phyloP scores from a whole-genome alignment of 2,329 filamentous ascomycete species.

The Cercospora janseana region DNA sequence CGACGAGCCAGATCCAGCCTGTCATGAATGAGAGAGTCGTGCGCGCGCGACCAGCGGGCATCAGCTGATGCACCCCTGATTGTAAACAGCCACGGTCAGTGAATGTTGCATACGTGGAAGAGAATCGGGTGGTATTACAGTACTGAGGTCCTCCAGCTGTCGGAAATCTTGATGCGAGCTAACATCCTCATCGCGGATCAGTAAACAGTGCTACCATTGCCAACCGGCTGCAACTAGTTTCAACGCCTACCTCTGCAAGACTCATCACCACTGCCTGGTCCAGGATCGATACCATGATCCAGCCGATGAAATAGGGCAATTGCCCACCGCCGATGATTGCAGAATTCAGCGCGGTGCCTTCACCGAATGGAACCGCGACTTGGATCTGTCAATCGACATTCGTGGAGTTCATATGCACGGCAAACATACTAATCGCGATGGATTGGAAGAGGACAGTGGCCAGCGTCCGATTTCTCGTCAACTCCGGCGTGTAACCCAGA shows the following conservation, averaged over 20 bases:
- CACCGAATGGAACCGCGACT: slow-evolving; percentile 49
- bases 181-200: background rate
- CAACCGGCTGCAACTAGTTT: background rate
- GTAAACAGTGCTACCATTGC: background rate
- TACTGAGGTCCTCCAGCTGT: slow-evolving; percentile 77
- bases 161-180: slow-evolving; percentile 72
- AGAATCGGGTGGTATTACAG: slow-evolving; percentile 51
- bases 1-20: slow-evolving; percentile 71
- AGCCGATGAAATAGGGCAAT: slow-evolving; percentile 69
- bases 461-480: slow-evolving; percentile 59
- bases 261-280: slow-evolving; percentile 69
- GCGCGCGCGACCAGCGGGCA: background rate
- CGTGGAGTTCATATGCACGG: slow-evolving; percentile 25
- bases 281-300: slow-evolving; percentile 64
- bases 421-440: slow-evolving; percentile 50
- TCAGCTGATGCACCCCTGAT: slow-evolving; percentile 1
- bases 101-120: background rate
- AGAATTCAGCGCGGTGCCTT: slow-evolving; percentile 54
- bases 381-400: background rate
- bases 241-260: slow-evolving; percentile 50
- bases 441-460: slow-evolving; percentile 61
- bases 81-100: background rate
- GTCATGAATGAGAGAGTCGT: slow-evolving; percentile 55
- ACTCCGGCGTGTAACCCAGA: slow-evolving; percentile 58
- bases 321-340: slow-evolving; percentile 63